Percentiles rank a stretch among this genome's conserved stretches.
phyloP scores from a whole-genome alignment of 345 rosid genomes.

The Gossypium sturtianum region DNA sequence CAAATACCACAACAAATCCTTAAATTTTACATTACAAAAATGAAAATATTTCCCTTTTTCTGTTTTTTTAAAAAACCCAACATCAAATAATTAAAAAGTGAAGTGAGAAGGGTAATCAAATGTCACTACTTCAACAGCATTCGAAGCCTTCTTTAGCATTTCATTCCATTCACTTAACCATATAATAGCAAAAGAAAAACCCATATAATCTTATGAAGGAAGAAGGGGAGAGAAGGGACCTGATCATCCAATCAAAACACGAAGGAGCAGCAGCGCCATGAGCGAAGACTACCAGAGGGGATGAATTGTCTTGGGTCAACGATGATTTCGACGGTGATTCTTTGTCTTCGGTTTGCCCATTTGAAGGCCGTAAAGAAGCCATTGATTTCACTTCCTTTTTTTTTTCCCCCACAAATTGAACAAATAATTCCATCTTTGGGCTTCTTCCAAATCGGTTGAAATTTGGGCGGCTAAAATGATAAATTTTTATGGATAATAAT shows the following conservation, averaged over 20 bases:
- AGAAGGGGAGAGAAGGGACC: slow-evolving; percentile 19
- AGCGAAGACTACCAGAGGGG: slow-evolving; percentile 69
- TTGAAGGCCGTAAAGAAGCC: slow-evolving; percentile 36
- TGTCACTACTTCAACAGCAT: slow-evolving; percentile 75
- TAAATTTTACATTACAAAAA: not conserved
- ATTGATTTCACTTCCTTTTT: not conserved
- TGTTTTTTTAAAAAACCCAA: not conserved
- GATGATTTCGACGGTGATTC: slow-evolving; percentile 14
- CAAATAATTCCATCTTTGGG: not conserved
- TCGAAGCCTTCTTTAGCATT: slow-evolving; percentile 42
- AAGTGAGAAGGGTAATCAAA: slow-evolving; percentile 82
- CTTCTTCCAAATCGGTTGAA: not conserved
- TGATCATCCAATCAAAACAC: slow-evolving; percentile 82
- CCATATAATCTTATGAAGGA: too few relatives aligned
- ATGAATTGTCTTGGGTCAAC: slow-evolving; percentile 7
- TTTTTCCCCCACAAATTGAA: not conserved
- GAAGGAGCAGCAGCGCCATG: slow-evolving; percentile 90
- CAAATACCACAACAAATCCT: slow-evolving; percentile 7
- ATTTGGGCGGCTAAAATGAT: too few relatives aligned
- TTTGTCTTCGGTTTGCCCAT: slow-evolving; percentile 18
- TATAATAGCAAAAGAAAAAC: too few relatives aligned
- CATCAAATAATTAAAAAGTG: not conserved
- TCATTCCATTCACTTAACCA: slow-evolving; percentile 47
- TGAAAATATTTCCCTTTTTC: not conserved
- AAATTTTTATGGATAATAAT: too few relatives aligned